Evolutionary conservation across 352 stramenopile genomes (phyloP).

Genomic region (Aphanomyces cochlioides): DNA sequence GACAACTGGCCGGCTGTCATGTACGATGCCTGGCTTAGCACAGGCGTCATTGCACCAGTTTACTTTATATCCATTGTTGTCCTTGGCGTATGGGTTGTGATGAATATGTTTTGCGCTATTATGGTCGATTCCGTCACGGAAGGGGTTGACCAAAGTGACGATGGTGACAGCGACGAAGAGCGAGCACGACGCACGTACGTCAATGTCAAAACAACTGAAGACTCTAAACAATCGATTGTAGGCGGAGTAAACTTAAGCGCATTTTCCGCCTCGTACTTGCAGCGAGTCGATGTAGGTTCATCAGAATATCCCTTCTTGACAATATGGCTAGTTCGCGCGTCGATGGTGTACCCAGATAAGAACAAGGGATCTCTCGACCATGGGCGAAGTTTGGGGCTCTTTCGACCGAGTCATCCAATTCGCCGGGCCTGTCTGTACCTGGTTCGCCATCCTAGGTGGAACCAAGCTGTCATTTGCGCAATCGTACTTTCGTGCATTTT

Average conservation of each 20-base stretch:
- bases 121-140: slow-evolving; percentile 46
- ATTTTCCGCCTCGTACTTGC: no score
- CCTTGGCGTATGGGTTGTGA: slow-evolving; percentile 84
- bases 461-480: background rate
- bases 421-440: slow-evolving; percentile 25
- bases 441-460: background rate
- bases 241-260: no score
- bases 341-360: no score
- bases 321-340: no score
- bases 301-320: no score
- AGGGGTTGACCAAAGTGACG: slow-evolving; percentile 65
- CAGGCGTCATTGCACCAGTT: slow-evolving; percentile 52
- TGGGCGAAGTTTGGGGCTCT: slow-evolving; percentile 47
- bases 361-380: slow-evolving; percentile 36
- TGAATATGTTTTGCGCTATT: slow-evolving; percentile 93
- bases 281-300: no score
- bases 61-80: slow-evolving; percentile 90
- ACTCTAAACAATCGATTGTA: no score
- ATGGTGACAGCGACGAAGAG: slow-evolving; percentile 60
- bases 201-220: no score
- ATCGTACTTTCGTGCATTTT: slow-evolving; percentile 64
- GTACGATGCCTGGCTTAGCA: slow-evolving; percentile 89
- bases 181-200: no score
- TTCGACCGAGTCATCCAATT: slow-evolving; percentile 43
- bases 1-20: slow-evolving; percentile 95